phyloP scores from a whole-genome alignment of 176 grass and related monocot genomes.

The Triticum monococcum region DNA sequence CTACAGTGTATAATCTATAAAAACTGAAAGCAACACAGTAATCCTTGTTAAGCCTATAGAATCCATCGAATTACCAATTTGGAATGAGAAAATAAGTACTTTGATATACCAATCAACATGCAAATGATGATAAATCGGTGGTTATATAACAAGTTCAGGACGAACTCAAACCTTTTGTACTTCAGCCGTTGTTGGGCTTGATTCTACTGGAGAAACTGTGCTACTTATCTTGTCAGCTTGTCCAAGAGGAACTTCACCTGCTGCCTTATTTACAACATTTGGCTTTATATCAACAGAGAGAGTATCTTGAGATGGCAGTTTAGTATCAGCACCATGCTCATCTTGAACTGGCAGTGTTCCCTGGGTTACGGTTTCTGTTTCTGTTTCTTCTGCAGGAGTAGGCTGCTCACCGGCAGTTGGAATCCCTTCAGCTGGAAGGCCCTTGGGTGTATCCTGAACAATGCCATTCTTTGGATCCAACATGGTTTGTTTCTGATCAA shows the following conservation, averaged over 20 bases:
- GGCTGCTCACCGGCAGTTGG: conserved; percentile 30
- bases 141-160: conserved; percentile 15
- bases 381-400: conserved; percentile 41
- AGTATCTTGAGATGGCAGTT: conserved; percentile 33
- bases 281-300: conserved; percentile 34
- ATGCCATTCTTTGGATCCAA: conserved; percentile 35
- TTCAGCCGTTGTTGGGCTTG: conserved; percentile 23
- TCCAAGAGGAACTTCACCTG: conserved; percentile 35
- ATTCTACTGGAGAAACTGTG: conserved; percentile 35
- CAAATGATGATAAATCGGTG: neutral
- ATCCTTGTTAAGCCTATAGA: neutral
- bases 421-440: conserved; percentile 28
- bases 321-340: conserved; percentile 38
- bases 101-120: conserved; percentile 4
- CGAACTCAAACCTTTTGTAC: conserved; percentile 51
- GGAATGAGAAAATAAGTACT: neutral
- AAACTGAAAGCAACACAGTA: neutral
- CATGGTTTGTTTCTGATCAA: conserved; percentile 34
- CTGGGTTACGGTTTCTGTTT: conserved; percentile 33
- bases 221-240: conserved; percentile 31
- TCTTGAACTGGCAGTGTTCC: conserved; percentile 23
- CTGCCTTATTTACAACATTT: conserved; percentile 32
- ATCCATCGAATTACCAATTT: conserved; percentile 3
- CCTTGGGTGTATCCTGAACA: conserved; percentile 42
- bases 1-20: neutral